phyloP scores from a whole-genome alignment of 345 rosid species.

The Linum tenue region DNA sequence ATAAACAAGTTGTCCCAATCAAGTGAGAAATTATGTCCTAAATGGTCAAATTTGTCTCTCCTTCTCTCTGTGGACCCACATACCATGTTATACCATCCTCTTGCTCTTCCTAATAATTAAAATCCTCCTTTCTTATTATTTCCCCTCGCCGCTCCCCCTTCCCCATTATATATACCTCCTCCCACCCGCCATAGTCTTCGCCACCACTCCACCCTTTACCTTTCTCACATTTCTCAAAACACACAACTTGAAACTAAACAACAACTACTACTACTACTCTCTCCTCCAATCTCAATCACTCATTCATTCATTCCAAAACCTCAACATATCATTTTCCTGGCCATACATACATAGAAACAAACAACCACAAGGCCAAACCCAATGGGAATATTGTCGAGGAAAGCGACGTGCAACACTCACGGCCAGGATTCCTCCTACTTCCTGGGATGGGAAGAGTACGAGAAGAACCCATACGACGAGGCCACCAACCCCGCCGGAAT shows the following conservation, averaged over 20 bases:
- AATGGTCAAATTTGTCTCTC: neutral
- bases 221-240: neutral
- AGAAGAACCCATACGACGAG: slow-evolving; percentile 65
- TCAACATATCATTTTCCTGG: slow-evolving; percentile 9
- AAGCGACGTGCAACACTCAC: slow-evolving; percentile 58
- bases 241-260: neutral
- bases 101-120: neutral
- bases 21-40: slow-evolving; percentile 19
- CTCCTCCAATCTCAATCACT: neutral
- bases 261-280: neutral
- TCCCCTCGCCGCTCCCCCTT: neutral
- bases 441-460: slow-evolving; percentile 74
- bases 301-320: neutral
- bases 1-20: neutral
- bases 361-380: slow-evolving; percentile 4
- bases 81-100: neutral
- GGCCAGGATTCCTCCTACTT: slow-evolving; percentile 82
- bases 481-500: slow-evolving; percentile 58
- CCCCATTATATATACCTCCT: neutral
- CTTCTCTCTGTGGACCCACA: neutral
- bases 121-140: neutral
- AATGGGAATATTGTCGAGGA: slow-evolving; percentile 53
- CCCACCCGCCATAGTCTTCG: slow-evolving; percentile 10
- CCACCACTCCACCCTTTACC: slow-evolving; percentile 8
- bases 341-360: neutral